A percentile compares a stretch with the other conserved stretches of the same genome.
Evolutionary conservation across 2,329 filamentous ascomycete genomes (phyloP).

Genomic region (Alternaria sp.): DNA sequence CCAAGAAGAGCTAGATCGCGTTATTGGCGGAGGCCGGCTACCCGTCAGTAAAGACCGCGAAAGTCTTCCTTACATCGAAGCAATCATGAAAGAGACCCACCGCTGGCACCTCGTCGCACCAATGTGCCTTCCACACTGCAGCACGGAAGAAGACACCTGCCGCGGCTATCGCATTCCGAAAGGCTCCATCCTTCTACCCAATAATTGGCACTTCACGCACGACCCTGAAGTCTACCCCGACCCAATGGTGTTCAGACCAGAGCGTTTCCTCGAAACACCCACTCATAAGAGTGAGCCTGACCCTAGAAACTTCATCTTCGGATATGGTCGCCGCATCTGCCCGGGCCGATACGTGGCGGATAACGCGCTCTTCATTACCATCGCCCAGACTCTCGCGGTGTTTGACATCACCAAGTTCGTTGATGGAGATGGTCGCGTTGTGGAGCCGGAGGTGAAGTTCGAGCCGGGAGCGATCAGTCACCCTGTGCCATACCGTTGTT

Average conservation of each 20-base stretch:
- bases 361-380: constrained; percentile 49
- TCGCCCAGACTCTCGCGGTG: constrained; percentile 54
- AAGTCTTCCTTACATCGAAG: constrained; percentile 47
- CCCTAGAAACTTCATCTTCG: constrained; percentile 44
- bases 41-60: constrained; percentile 56
- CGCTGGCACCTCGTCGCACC: constrained; percentile 43
- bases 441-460: constrained; percentile 6
- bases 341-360: constrained; percentile 53
- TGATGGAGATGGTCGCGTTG: background rate
- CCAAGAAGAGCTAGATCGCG: constrained; percentile 54
- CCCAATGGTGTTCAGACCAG: constrained; percentile 52
- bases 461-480: constrained; percentile 44
- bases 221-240: constrained; percentile 47
- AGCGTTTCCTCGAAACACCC: constrained; percentile 48
- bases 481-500: constrained; percentile 41
- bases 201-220: constrained; percentile 52
- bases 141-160: constrained; percentile 43
- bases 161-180: constrained; percentile 52
- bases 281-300: constrained; percentile 46
- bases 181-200: constrained; percentile 43
- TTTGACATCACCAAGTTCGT: constrained; percentile 49
- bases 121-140: constrained; percentile 42
- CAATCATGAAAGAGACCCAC: constrained; percentile 52
- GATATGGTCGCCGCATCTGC: constrained; percentile 53
- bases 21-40: constrained; percentile 54